These are phyloP conservation scores for Triticum timopheevii DNA, from an alignment of 176 grass and related monocot species.

Conservation along the genomic window DNA sequence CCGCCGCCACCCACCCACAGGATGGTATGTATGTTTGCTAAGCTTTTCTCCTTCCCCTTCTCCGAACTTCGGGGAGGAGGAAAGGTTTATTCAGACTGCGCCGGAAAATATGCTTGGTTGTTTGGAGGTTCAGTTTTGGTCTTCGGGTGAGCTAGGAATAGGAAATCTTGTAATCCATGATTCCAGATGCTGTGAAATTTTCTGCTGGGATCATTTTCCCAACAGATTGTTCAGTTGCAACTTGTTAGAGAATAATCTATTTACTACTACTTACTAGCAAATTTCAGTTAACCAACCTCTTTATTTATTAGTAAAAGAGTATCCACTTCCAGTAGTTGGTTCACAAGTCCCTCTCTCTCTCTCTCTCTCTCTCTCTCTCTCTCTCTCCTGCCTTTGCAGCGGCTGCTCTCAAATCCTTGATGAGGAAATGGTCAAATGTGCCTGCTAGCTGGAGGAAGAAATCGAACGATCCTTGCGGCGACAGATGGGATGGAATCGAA, in stretches of 20 bases:
- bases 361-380: background rate
- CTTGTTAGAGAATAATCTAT: background rate
- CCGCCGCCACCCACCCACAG: constrained; percentile 31
- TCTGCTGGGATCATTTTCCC: background rate
- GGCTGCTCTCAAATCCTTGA: constrained; percentile 52
- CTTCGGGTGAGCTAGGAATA: background rate
- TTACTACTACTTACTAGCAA: no score
- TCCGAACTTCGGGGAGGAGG: no score
- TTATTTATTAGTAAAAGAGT: background rate
- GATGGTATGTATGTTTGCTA: constrained; percentile 24
- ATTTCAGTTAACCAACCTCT: background rate
- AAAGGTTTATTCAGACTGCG: background rate
- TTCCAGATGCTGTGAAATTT: background rate
- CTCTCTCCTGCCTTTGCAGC: constrained; percentile 21
- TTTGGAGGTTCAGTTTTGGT: background rate
- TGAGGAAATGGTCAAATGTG: constrained; percentile 56
- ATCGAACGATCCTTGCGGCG: constrained; percentile 54
- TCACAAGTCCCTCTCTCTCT: background rate
- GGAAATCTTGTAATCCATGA: background rate
- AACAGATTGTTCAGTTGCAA: background rate
- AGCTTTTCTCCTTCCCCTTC: background rate
- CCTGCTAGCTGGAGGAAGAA: constrained; percentile 60
- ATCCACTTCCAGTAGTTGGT: background rate
- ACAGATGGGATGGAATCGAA: constrained; percentile 55
- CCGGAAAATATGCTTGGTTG: background rate